Conservation (phyloP, 164 flowering plant genomes). For the Tetrastigma voinierianum region DNA sequence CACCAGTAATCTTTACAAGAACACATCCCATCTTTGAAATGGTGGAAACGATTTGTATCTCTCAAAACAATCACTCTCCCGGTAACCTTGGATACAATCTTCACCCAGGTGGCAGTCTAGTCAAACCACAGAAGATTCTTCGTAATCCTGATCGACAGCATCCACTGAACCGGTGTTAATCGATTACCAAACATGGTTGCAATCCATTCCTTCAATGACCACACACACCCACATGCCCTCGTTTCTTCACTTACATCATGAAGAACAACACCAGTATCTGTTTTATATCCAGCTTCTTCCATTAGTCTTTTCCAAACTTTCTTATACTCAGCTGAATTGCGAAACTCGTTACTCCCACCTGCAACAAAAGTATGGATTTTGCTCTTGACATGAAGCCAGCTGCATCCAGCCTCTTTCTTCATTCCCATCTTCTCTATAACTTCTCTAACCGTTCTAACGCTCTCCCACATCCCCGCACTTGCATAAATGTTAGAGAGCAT, state of each 20-base stretch:
- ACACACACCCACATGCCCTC: slow-evolving; percentile 35
- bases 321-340: slow-evolving; percentile 25
- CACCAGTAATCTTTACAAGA: slow-evolving; percentile 41
- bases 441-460: slow-evolving; percentile 26
- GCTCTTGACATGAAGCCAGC: slow-evolving; percentile 30
- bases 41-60: slow-evolving; percentile 31
- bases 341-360: slow-evolving; percentile 26
- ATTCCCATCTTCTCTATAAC: slow-evolving; percentile 29
- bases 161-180: slow-evolving; percentile 21
- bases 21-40: slow-evolving; percentile 31
- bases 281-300: slow-evolving; percentile 27
- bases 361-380: slow-evolving; percentile 33
- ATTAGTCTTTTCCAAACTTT: slow-evolving; percentile 22
- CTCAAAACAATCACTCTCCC: slow-evolving; percentile 29
- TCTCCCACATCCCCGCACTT: slow-evolving; percentile 30
- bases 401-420: slow-evolving; percentile 40
- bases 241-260: slow-evolving; percentile 29
- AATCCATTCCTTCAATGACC: slow-evolving; percentile 34
- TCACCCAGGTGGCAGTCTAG: slow-evolving; percentile 42
- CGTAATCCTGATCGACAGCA: slow-evolving; percentile 32
- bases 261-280: slow-evolving; percentile 28
- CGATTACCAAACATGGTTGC: slow-evolving; percentile 28
- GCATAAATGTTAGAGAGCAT: slow-evolving; percentile 41
- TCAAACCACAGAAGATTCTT: slow-evolving; percentile 41
- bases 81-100: slow-evolving; percentile 24